phyloP scores from a whole-genome alignment of 768 basidiomycete genomes.

The Rossbeevera mucosa region DNA sequence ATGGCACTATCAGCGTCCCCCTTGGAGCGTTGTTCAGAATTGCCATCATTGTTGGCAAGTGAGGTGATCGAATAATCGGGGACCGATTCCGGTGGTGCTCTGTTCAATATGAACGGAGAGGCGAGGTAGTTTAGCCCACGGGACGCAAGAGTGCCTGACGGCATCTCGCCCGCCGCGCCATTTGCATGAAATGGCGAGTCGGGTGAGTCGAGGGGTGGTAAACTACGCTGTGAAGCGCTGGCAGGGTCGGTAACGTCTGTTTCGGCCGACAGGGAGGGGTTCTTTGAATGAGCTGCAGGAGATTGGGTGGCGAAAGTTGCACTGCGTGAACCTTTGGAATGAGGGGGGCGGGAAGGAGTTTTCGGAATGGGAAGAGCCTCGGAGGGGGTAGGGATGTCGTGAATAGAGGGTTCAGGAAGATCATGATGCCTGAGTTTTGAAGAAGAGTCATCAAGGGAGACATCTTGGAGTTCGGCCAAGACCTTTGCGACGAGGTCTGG shows the following conservation, averaged over 20 bases:
- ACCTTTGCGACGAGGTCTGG: conserved; percentile 17
- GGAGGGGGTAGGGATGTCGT: not conserved
- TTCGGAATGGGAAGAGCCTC: conserved; percentile 10
- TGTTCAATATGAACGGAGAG: conserved; percentile 12
- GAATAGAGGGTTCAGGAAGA: conserved; percentile 18
- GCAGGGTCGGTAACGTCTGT: not conserved
- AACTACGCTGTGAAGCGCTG: not conserved
- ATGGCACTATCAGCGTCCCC: not conserved
- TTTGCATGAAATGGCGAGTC: conserved; percentile 13
- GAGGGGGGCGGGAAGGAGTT: conserved; percentile 18
- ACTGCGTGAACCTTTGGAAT: conserved; percentile 15
- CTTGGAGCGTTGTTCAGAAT: not conserved
- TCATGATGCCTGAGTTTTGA: too few species aligned
- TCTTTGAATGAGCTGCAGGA: not conserved
- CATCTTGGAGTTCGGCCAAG: conserved; percentile 19
- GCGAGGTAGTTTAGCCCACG: conserved; percentile 10
- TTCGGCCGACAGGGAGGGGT: too few species aligned
- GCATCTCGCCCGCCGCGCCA: not conserved
- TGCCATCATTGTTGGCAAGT: not conserved
- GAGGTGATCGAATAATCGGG: not conserved
- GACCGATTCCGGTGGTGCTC: conserved; percentile 1
- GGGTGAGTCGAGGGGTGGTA: conserved; percentile 10
- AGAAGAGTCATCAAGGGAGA: conserved; percentile 12
- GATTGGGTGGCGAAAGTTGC: conserved; percentile 9
- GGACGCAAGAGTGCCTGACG: not conserved